Evolutionary conservation across 1,284 basidiomycete species (phyloP).

Genomic region (Cerioporus squamosus): DNA sequence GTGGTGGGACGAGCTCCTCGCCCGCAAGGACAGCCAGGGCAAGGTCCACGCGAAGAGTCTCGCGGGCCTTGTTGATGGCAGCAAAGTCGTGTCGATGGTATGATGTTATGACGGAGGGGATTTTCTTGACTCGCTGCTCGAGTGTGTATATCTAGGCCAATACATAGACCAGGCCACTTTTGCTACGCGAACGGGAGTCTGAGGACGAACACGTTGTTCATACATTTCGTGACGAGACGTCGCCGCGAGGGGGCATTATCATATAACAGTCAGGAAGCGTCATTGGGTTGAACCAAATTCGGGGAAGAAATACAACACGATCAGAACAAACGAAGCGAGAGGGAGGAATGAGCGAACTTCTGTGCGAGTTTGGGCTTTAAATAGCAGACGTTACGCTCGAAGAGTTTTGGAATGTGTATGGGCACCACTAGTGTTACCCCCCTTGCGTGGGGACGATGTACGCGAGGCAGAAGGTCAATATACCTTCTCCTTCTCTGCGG

Average conservation of each 20-base stretch:
- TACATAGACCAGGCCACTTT: background rate
- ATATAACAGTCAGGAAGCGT: too few species aligned
- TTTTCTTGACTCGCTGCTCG: background rate
- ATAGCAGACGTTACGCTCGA: background rate
- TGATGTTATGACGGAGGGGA: constrained; percentile 33
- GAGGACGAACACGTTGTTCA: too few species aligned
- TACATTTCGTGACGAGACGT: too few species aligned
- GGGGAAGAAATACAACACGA: too few species aligned
- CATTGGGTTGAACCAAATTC: too few species aligned
- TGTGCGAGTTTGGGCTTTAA: background rate
- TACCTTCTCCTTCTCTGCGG: background rate
- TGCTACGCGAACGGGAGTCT: too few species aligned
- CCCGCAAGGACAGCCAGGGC: constrained; percentile 61
- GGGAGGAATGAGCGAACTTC: background rate
- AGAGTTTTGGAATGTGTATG: background rate
- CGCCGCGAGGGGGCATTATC: too few species aligned
- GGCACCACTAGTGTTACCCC: background rate
- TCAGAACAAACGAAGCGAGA: too few species aligned
- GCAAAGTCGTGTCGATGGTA: constrained; percentile 78
- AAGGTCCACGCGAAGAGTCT: constrained; percentile 72
- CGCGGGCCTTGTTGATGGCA: constrained; percentile 70
- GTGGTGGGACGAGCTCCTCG: constrained; percentile 95
- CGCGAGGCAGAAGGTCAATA: background rate
- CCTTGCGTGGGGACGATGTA: background rate
- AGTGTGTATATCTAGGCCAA: constrained; percentile 3